Percentiles rank a stretch among this genome's conserved stretches.
phyloP scores from a whole-genome alignment of 2,329 filamentous ascomycete genomes.

The Fonsecaea erecta region DNA sequence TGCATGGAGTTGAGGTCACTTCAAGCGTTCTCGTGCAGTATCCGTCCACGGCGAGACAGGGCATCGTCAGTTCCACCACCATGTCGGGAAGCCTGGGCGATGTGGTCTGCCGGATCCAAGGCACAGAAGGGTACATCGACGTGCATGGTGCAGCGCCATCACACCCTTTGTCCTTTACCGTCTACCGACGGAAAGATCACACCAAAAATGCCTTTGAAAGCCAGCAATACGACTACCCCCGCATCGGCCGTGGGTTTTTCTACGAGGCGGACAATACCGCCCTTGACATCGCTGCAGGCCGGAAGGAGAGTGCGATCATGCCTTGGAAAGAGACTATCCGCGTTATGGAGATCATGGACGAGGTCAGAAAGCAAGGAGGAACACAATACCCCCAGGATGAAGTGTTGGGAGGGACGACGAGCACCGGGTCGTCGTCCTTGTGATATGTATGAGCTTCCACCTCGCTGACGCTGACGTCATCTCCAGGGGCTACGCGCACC shows the following conservation, averaged over 20 bases:
- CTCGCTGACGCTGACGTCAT: slow-evolving; percentile 25
- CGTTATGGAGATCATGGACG: slow-evolving; percentile 55
- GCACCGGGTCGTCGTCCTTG: slow-evolving; percentile 5
- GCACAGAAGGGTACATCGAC: slow-evolving; percentile 35
- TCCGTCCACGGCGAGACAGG: slow-evolving; percentile 47
- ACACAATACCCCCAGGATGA: slow-evolving; percentile 37
- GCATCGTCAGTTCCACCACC: slow-evolving; percentile 49
- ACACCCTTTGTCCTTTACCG: slow-evolving; percentile 27
- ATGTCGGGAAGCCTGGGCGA: slow-evolving; percentile 18
- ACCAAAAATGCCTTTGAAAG: slow-evolving; percentile 9
- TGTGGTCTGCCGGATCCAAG: slow-evolving; percentile 30
- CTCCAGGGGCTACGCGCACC: background rate
- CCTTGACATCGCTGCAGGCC: slow-evolving; percentile 40
- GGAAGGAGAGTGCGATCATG: slow-evolving; percentile 50
- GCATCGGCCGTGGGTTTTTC: slow-evolving; percentile 44
- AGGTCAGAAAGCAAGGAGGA: slow-evolving; percentile 47
- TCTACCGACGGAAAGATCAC: slow-evolving; percentile 22
- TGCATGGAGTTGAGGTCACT: slow-evolving; percentile 40
- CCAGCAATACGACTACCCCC: slow-evolving; percentile 24
- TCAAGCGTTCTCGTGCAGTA: slow-evolving; percentile 51
- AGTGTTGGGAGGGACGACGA: background rate
- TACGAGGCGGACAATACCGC: slow-evolving; percentile 40
- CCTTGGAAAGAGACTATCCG: slow-evolving; percentile 54
- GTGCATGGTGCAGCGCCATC: slow-evolving; percentile 26
- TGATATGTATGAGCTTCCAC: slow-evolving; percentile 2